Percentiles rank a stretch among this genome's conserved stretches.
Conservation (phyloP, 306 rosid species). For the Mimosa bimucronata region DNA sequence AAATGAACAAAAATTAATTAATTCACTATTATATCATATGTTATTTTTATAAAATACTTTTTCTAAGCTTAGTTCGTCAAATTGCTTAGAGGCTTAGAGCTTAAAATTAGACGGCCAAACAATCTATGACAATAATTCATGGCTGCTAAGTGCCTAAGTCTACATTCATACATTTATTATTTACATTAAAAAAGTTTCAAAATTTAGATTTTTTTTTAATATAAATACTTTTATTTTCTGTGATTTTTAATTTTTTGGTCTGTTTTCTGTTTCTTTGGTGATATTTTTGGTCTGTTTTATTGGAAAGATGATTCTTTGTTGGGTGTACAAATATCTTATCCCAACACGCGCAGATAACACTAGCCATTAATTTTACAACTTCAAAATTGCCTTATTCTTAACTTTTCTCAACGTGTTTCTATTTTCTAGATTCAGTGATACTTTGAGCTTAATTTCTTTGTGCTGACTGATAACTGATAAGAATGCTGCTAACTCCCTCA, state of each 20-base stretch:
- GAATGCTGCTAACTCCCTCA: constrained; percentile 33
- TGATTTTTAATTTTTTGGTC: not conserved
- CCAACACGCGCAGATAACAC: not conserved
- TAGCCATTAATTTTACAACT: not conserved
- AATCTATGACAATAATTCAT: no score
- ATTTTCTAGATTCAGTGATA: not conserved
- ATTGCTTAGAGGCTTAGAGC: no score
- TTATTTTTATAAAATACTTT: no score
- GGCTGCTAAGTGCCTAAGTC: no score
- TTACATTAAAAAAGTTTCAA: no score
- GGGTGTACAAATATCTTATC: not conserved
- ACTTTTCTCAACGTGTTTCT: not conserved
- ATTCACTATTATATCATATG: no score
- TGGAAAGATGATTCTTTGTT: not conserved
- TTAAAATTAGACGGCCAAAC: no score
- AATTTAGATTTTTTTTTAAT: not conserved
- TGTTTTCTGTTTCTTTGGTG: not conserved
- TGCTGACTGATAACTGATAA: not conserved
- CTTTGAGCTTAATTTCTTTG: constrained; percentile 1
- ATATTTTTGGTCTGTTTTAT: not conserved
- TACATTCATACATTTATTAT: no score
- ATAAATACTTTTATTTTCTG: not conserved
- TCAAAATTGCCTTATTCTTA: not conserved
- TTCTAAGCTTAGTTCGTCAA: no score
- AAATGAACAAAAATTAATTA: no score